Conservation (phyloP, 1,139 yeast genomes). For the Yamadazyma sp. region DNA sequence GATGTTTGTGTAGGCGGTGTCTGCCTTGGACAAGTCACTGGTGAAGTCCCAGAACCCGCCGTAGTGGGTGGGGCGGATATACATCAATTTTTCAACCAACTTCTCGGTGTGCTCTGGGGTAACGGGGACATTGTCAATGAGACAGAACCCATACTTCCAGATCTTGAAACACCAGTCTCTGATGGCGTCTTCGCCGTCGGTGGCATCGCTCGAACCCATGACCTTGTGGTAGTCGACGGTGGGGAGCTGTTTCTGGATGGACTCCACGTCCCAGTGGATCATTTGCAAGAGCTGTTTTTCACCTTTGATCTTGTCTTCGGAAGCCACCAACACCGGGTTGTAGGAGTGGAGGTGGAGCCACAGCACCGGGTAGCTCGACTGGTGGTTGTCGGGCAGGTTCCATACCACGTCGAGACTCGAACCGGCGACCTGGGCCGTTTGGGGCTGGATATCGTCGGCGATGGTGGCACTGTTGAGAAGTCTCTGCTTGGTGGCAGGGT, state of each 20-base stretch:
- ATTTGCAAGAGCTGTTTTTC: conserved; percentile 29
- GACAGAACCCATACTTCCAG: conserved; percentile 62
- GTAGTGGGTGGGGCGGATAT: conserved; percentile 71
- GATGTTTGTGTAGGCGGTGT: conserved; percentile 73
- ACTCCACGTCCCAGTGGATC: conserved; percentile 51
- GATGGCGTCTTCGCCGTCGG: conserved; percentile 41
- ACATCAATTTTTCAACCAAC: conserved; percentile 60
- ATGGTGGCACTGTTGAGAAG: conserved; percentile 59
- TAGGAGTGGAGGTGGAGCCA: conserved; percentile 67
- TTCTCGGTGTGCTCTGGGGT: conserved; percentile 61
- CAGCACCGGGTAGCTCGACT: conserved; percentile 41
- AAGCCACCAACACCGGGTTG: conserved; percentile 47
- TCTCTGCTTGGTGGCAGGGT: conserved; percentile 62
- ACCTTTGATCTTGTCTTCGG: conserved; percentile 26
- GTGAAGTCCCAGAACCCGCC: conserved; percentile 86
- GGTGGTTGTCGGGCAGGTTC: conserved; percentile 48
- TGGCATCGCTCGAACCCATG: conserved; percentile 35
- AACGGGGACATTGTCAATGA: conserved; percentile 64
- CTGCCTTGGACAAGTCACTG: conserved; percentile 67
- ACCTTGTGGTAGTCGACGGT: conserved; percentile 49
- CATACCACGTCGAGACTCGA: conserved; percentile 34
- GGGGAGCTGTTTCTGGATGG: conserved; percentile 48
- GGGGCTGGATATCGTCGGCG: conserved; percentile 39
- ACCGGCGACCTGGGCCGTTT: conserved; percentile 9
- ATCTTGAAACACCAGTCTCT: conserved; percentile 62